Base-by-base conservation (phyloP, 1,139 yeast genomes). In the Kodamaea arcana region DNA sequence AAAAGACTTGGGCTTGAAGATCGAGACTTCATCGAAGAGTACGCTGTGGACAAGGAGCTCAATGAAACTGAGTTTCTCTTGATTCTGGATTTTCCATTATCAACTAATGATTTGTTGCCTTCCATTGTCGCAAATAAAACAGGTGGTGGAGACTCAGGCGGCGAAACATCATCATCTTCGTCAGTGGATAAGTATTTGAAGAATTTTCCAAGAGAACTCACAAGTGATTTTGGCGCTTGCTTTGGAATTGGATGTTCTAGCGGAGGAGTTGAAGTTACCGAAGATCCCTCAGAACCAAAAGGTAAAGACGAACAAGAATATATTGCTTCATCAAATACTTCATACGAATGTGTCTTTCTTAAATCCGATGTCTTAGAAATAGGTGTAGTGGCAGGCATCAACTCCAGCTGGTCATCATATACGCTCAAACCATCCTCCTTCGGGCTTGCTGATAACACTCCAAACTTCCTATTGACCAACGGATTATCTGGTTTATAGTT, bases 261-360 rank as follows among this genome's bases (percentile, higher is more conserved):
- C 23, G 35, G 31, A 12, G 9, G 31, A 3, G 22, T 33, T 30
- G 22, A 37, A 39, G 16, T 12, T 7, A 14, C 26, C 7, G 41
- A 34, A 11, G 46, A 30, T 9, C 20, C 21, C n/a, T 31, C 36
- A 8, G 51, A 46, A 2, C 54, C 33, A 12, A 43, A 44, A 4
- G 69, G 62, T 30, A 64, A 50, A 15, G 69, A 50, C 3, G 74
- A 60, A 38, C 75, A 74, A 2, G 83, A 72, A 52, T 83, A 83
- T 18, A 83, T 78, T 2, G 86, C 81, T 46, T 83, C 92, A 53
- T 84, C 94, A 45, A 83, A 75, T 4, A 83, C 75, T 48, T 84
- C 94, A 56, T 70, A 84, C 1, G 88, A 78, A 54, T 80, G 81
- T 1, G 75, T 68, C 44, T 73, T 70, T 31, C 69, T 55, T 29